Percentiles rank a stretch among this genome's conserved stretches.
Evolutionary conservation across 169 alveolate species (phyloP).

Genomic region (Plasmodium coatneyi): DNA sequence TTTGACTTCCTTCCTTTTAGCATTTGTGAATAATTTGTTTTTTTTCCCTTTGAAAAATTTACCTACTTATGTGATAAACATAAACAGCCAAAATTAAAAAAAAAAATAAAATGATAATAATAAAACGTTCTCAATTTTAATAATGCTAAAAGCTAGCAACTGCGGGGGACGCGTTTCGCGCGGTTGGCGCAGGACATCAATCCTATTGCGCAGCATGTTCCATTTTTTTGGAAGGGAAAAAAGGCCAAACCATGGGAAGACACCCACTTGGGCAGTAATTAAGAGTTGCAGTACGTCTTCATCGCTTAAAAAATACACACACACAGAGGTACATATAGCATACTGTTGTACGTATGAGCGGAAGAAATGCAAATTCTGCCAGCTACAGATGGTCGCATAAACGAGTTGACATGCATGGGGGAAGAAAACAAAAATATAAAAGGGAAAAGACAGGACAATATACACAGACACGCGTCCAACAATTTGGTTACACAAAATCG

Average conservation of each 20-base stretch:
- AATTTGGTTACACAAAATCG: not conserved
- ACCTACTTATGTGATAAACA: not conserved
- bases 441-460: not conserved
- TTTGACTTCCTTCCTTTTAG: not conserved
- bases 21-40: not conserved
- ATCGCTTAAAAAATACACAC: not conserved
- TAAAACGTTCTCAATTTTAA: not conserved
- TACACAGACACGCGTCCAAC: not conserved
- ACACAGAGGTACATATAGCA: not conserved
- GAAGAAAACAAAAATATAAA: not conserved
- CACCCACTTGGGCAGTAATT: not conserved
- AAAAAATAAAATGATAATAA: not conserved
- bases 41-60: not conserved
- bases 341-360: not conserved
- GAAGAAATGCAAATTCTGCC: not conserved
- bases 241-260: not conserved
- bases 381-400: not conserved
- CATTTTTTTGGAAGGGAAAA: not conserved
- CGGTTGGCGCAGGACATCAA: not conserved
- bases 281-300: not conserved
- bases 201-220: not conserved
- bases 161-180: not conserved
- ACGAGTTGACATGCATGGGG: not conserved
- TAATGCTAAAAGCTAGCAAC: not conserved
- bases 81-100: conserved; percentile 4